Conservation (phyloP, 345 rosid genomes). For the Schrenkiella parvula region DNA sequence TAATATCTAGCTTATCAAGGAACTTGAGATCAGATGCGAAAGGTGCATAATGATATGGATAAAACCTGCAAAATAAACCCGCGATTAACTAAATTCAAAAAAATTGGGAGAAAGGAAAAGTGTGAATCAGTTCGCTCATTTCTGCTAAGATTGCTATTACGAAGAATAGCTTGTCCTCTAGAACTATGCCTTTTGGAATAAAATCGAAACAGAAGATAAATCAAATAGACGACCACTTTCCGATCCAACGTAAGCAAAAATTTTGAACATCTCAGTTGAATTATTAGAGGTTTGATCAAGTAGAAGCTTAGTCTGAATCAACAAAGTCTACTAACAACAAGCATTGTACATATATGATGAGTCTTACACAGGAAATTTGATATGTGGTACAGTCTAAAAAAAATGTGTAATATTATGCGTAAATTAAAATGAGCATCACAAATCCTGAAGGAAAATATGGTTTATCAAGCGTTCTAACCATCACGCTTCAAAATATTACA, state of each 20-base stretch:
- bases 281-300: background rate
- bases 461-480: background rate
- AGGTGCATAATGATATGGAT: conserved; percentile 97
- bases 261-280: background rate
- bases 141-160: conserved; percentile 3
- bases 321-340: background rate
- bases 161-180: conserved; percentile 1
- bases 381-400: background rate
- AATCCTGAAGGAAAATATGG: background rate
- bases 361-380: background rate
- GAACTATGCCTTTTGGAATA: background rate
- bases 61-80: conserved; percentile 62
- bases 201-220: background rate
- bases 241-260: background rate
- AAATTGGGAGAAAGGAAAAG: background rate
- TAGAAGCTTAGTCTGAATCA: background rate
- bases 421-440: background rate
- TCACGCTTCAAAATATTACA: background rate
- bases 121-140: background rate
- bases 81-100: background rate
- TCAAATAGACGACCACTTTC: background rate
- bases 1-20: conserved; percentile 64
- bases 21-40: conserved; percentile 94
- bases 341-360: background rate
- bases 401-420: background rate